A percentile compares a stretch with the other conserved stretches of the same genome.
phyloP scores from a whole-genome alignment of 495 filamentous ascomycete genomes.

The Trichoderma virens region DNA sequence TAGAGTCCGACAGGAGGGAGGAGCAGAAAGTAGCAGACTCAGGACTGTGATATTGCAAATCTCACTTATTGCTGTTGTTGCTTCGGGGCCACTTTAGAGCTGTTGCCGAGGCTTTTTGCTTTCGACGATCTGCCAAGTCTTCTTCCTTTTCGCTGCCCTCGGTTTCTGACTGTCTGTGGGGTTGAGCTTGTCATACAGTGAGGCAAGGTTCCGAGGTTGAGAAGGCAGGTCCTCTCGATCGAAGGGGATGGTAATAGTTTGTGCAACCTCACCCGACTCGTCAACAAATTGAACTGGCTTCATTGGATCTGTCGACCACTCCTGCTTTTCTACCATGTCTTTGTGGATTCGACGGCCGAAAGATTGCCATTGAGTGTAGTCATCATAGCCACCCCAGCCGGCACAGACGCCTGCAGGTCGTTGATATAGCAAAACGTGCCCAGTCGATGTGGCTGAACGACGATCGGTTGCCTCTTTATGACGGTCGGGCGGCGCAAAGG shows the following conservation, averaged over 20 bases:
- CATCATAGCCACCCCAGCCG: not conserved
- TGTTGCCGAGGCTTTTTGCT: not conserved
- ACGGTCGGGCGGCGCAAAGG: not conserved
- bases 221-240: not conserved
- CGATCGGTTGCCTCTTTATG: not conserved
- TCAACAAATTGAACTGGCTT: not conserved
- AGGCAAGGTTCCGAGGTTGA: not conserved
- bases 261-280: not conserved
- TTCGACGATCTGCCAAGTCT: too few species aligned
- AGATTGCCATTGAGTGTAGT: not conserved
- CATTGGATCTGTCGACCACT: not conserved
- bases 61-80: not conserved
- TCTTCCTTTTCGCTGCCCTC: not conserved
- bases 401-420: not conserved
- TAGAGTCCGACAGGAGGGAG: too few species aligned
- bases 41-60: not conserved
- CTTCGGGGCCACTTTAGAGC: not conserved
- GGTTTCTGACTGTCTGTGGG: not conserved
- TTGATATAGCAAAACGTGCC: not conserved
- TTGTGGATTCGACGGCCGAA: constrained; percentile 1
- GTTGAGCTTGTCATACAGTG: not conserved
- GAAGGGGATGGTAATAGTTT: not conserved
- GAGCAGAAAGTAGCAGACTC: not conserved
- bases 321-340: not conserved
- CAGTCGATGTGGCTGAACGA: constrained; percentile 2